Evolutionary conservation across 2,329 filamentous ascomycete genomes (phyloP).

Genomic region (Nemania abortiva): DNA sequence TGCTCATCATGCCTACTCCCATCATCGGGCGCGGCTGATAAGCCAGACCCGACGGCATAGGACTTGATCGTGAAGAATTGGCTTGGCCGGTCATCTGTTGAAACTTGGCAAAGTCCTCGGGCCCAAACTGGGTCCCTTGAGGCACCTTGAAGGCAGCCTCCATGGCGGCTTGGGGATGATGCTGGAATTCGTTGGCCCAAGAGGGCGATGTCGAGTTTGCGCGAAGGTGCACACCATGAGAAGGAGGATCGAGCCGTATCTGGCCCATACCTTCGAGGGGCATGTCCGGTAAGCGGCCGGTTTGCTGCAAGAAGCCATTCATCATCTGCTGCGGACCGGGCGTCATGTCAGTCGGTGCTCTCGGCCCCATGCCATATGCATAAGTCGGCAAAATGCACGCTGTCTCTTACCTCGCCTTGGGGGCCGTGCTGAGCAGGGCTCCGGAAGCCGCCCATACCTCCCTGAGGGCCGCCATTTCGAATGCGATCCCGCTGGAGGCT

Average conservation of each 20-base stretch:
- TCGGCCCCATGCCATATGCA: background rate
- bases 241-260: constrained; percentile 60
- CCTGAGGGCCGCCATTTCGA: constrained; percentile 78
- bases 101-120: constrained; percentile 90
- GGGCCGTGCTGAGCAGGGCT: constrained; percentile 75
- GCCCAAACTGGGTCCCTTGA: constrained; percentile 73
- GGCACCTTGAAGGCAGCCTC: constrained; percentile 75
- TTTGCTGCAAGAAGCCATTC: constrained; percentile 90
- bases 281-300: constrained; percentile 68
- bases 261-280: constrained; percentile 60
- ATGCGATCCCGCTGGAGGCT: constrained; percentile 92
- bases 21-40: constrained; percentile 72
- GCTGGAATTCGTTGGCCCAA: constrained; percentile 66
- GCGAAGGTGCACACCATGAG: constrained; percentile 65
- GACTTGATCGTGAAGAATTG: constrained; percentile 64
- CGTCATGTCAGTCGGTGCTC: constrained; percentile 50
- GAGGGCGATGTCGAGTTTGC: constrained; percentile 66
- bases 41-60: constrained; percentile 66
- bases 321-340: constrained; percentile 74
- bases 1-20: constrained; percentile 62
- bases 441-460: constrained; percentile 80
- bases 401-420: constrained; percentile 74
- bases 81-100: constrained; percentile 76
- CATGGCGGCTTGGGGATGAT: constrained; percentile 71
- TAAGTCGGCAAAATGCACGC: background rate